Conservation (phyloP, 2,329 filamentous ascomycete species). For the Aureobasidium pullulans region DNA sequence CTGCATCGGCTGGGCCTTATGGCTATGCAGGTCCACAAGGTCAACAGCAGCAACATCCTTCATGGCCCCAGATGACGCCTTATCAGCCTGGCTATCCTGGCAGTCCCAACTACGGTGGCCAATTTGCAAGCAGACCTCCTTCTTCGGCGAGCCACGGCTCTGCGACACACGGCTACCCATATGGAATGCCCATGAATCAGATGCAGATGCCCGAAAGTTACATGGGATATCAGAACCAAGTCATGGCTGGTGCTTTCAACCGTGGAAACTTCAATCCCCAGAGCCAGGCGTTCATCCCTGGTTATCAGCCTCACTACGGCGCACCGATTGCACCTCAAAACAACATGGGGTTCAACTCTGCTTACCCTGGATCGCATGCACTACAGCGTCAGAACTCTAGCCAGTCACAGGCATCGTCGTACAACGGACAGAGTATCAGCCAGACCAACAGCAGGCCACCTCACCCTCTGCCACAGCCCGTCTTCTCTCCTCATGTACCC, state of each 20-base stretch:
- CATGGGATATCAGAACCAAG: constrained; percentile 59
- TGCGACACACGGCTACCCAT: constrained; percentile 52
- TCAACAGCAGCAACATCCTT: constrained; percentile 25
- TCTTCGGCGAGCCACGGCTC: constrained; percentile 18
- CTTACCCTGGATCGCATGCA: constrained; percentile 15
- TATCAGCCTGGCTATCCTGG: constrained; percentile 18
- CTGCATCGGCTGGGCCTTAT: constrained; percentile 2
- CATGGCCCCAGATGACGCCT: constrained; percentile 20
- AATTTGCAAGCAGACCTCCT: constrained; percentile 3
- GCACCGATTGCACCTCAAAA: neutral
- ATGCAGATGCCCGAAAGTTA: constrained; percentile 12
- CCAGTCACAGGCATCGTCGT: constrained; percentile 25
- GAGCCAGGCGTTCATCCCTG: constrained; percentile 83
- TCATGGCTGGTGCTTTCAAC: constrained; percentile 76
- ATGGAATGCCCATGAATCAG: constrained; percentile 39
- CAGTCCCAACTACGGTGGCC: neutral
- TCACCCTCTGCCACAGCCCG: constrained; percentile 32
- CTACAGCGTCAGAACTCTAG: constrained; percentile 27
- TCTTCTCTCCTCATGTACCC: constrained; percentile 28
- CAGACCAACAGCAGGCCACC: constrained; percentile 21
- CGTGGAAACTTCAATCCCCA: constrained; percentile 88
- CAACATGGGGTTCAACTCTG: neutral
- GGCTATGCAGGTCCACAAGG: neutral
- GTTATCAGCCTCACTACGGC: constrained; percentile 28
- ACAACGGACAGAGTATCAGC: constrained; percentile 16